A percentile compares a stretch with the other conserved stretches of the same genome.
These are phyloP conservation scores for Botryosphaeria dothidea DNA, from an alignment of 2,329 filamentous ascomycete genomes.

Conservation along the genomic window DNA sequence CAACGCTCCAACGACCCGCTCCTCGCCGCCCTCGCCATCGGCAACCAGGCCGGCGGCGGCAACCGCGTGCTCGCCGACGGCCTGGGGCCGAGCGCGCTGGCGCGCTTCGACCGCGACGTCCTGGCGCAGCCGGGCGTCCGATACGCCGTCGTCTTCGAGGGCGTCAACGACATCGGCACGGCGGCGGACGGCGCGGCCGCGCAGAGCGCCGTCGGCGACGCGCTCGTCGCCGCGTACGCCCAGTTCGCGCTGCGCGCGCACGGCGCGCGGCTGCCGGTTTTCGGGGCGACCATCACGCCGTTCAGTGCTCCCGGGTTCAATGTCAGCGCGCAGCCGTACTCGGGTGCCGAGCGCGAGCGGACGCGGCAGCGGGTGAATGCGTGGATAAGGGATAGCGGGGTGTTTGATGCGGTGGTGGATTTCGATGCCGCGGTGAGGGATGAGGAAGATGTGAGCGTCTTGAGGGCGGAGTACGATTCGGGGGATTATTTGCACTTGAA, in stretches of 20 bases:
- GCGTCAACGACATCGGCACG: slow-evolving; percentile 68
- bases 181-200: slow-evolving; percentile 45
- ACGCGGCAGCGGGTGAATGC: slow-evolving; percentile 60
- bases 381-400: slow-evolving; percentile 59
- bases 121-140: slow-evolving; percentile 58
- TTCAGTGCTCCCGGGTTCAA: slow-evolving; percentile 51
- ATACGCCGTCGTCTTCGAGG: slow-evolving; percentile 67
- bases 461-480: slow-evolving; percentile 56
- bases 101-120: slow-evolving; percentile 65
- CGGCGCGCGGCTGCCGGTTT: slow-evolving; percentile 56
- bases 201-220: slow-evolving; percentile 51
- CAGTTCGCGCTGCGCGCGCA: slow-evolving; percentile 60
- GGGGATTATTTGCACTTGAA: slow-evolving; percentile 69
- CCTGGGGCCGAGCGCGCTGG: slow-evolving; percentile 61
- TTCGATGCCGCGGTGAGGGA: slow-evolving; percentile 62
- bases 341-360: slow-evolving; percentile 50
- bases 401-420: slow-evolving; percentile 63
- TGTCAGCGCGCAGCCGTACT: slow-evolving; percentile 52
- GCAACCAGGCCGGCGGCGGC: slow-evolving; percentile 70
- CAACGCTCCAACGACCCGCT: slow-evolving; percentile 39
- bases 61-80: slow-evolving; percentile 62
- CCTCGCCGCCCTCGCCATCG: slow-evolving; percentile 55
- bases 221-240: slow-evolving; percentile 58
- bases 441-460: slow-evolving; percentile 47
- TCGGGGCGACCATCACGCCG: slow-evolving; percentile 67